These are phyloP conservation scores for Dendrobium nobile DNA, from an alignment of 106 monocot species.

Conservation along the genomic window DNA sequence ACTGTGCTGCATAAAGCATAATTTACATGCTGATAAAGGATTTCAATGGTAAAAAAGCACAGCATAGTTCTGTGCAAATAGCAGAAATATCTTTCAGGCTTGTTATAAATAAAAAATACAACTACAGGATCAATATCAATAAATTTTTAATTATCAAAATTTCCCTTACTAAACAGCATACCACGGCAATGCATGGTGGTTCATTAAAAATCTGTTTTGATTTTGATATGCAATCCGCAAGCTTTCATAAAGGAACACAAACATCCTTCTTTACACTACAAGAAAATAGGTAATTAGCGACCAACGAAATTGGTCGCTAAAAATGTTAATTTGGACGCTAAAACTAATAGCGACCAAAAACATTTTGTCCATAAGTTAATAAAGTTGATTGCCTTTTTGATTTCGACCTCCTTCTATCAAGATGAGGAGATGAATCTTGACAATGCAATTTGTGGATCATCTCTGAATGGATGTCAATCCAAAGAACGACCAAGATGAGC, in stretches of 20 bases:
- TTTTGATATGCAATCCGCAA: conserved; percentile 88
- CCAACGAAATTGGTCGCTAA: too few species aligned
- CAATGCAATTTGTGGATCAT: too few species aligned
- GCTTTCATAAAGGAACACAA: conserved; percentile 88
- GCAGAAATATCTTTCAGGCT: conserved; percentile 2
- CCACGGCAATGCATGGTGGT: conserved; percentile 56
- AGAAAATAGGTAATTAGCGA: too few species aligned
- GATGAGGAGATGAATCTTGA: too few species aligned
- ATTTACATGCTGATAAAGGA: background rate
- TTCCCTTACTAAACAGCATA: conserved; percentile 21
- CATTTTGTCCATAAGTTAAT: too few species aligned
- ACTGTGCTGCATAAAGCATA: conserved; percentile 42
- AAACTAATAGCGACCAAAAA: too few species aligned
- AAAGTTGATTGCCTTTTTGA: too few species aligned
- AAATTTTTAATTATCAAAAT: background rate
- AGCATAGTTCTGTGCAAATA: background rate
- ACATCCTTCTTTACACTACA: conserved; percentile 99
- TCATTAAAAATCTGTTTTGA: conserved; percentile 75
- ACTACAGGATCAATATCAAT: background rate
- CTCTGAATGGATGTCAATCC: too few species aligned
- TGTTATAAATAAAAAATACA: background rate
- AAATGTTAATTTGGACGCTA: too few species aligned
- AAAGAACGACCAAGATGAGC: too few species aligned
- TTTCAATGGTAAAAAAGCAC: background rate
- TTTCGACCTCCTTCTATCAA: too few species aligned